Evolutionary conservation across 805 yeast genomes (phyloP).

Genomic region (Clavispora vitiphila): DNA sequence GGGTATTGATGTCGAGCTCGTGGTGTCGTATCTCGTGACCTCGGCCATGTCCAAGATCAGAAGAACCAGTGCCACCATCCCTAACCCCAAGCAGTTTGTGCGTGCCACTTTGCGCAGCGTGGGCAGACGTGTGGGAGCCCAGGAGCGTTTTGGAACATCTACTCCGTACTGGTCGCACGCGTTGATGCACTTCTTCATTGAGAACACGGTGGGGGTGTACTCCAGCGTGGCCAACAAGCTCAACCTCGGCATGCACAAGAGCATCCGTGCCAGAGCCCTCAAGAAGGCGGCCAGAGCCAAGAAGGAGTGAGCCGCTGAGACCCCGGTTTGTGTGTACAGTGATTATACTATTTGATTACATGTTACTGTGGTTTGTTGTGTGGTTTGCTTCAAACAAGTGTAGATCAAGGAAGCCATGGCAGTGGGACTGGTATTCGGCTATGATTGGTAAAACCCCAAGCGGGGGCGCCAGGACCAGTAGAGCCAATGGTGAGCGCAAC

Average conservation of each 20-base stretch:
- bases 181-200: constrained; percentile 77
- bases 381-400: too few relatives aligned
- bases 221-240: constrained; percentile 62
- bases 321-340: too few relatives aligned
- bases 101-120: constrained; percentile 58
- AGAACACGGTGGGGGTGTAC: constrained; percentile 76
- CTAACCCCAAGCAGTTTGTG: constrained; percentile 79
- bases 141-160: constrained; percentile 76
- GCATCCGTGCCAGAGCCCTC: constrained; percentile 78
- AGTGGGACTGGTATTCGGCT: too few relatives aligned
- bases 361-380: too few relatives aligned
- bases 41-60: constrained; percentile 94
- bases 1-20: constrained; percentile 80
- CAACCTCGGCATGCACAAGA: constrained; percentile 72
- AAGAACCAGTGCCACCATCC: constrained; percentile 68
- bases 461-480: too few relatives aligned
- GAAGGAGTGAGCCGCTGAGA: constrained; percentile 7
- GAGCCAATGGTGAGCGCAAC: too few relatives aligned
- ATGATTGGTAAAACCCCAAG: too few relatives aligned
- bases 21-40: constrained; percentile 84
- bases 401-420: too few relatives aligned
- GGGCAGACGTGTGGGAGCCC: constrained; percentile 90
- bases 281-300: constrained; percentile 51
- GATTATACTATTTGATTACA: too few relatives aligned
- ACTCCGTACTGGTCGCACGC: constrained; percentile 97